Percentiles rank a stretch among this genome's conserved stretches.
Conservation (phyloP, 345 rosid species). For the Citrus inodora region DNA sequence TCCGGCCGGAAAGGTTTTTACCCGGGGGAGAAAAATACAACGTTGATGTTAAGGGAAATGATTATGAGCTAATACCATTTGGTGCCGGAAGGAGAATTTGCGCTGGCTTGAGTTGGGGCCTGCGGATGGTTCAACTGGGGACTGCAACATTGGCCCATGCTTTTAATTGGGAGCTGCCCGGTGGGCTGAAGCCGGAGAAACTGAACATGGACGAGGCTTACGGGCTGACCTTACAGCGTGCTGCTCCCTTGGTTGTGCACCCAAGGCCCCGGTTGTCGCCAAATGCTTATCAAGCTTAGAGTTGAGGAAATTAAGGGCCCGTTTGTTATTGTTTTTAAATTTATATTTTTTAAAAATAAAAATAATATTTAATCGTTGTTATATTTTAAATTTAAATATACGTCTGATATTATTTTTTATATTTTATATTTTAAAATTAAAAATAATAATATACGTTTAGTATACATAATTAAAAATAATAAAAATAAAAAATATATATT, state of each 20-base stretch:
- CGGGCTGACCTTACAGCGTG: conserved; percentile 70
- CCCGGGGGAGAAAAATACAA: conserved; percentile 62
- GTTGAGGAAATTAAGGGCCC: not conserved
- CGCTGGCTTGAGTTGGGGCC: conserved; percentile 72
- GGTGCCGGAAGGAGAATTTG: conserved; percentile 89
- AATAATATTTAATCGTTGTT: too few species aligned
- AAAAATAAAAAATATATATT: too few species aligned
- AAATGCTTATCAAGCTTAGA: conserved; percentile 20
- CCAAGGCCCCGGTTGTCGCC: conserved; percentile 51
- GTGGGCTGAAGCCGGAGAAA: conserved; percentile 44
- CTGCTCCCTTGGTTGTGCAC: conserved; percentile 54
- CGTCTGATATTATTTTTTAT: accelerated
- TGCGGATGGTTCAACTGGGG: conserved; percentile 62
- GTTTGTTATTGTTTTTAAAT: too few species aligned
- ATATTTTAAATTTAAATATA: too few species aligned
- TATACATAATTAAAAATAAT: too few species aligned
- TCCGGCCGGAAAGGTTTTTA: conserved; percentile 68
- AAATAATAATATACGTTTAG: too few species aligned
- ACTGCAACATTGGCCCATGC: conserved; percentile 67
- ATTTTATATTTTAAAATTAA: too few species aligned
- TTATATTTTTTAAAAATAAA: too few species aligned
- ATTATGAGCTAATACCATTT: conserved; percentile 76
- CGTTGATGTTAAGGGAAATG: conserved; percentile 64
- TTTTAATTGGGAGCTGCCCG: conserved; percentile 66
- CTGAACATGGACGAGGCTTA: conserved; percentile 76